Percentiles rank a stretch among this genome's conserved stretches.
Conservation (phyloP, 2,329 filamentous ascomycete species). For the Parafenestella ontariensis region DNA sequence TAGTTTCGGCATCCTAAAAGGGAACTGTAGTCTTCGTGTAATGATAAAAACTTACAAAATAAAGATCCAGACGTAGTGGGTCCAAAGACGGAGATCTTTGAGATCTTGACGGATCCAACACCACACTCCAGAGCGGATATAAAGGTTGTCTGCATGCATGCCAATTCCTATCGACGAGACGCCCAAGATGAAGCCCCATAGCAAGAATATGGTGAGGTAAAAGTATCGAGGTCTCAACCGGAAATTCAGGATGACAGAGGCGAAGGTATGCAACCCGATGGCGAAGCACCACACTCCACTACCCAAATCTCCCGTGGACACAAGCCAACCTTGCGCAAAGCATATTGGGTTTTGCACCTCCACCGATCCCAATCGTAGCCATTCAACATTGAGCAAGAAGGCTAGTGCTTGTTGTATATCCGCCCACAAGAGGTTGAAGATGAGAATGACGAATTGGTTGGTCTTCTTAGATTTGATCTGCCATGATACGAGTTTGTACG, state of each 20-base stretch:
- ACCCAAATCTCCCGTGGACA: conserved; percentile 70
- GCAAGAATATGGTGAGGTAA: conserved; percentile 54
- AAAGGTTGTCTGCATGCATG: conserved; percentile 57
- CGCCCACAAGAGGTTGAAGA: conserved; percentile 72
- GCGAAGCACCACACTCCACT: conserved; percentile 71
- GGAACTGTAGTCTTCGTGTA: not conserved
- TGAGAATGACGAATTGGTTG: conserved; percentile 73
- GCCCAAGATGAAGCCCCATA: conserved; percentile 68
- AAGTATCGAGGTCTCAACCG: conserved; percentile 61
- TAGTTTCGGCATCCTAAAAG: not conserved
- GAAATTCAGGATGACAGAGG: conserved; percentile 65
- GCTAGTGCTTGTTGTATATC: conserved; percentile 71
- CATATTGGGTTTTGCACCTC: conserved; percentile 63
- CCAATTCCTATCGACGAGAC: conserved; percentile 62
- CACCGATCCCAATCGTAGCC: conserved; percentile 63
- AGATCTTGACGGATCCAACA: conserved; percentile 69
- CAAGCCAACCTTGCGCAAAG: conserved; percentile 71
- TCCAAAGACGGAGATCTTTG: conserved; percentile 62
- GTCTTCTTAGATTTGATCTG: conserved; percentile 44
- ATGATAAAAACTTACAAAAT: conserved; percentile 45
- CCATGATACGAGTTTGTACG: conserved; percentile 55
- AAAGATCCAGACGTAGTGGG: conserved; percentile 73
- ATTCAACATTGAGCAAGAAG: conserved; percentile 68
- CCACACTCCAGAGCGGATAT: conserved; percentile 71
- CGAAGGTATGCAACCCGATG: conserved; percentile 72